Percentiles rank a stretch among this genome's conserved stretches.
Evolutionary conservation across 371 early-diverging fungal species (phyloP).

Genomic region (Mortierella sp.): DNA sequence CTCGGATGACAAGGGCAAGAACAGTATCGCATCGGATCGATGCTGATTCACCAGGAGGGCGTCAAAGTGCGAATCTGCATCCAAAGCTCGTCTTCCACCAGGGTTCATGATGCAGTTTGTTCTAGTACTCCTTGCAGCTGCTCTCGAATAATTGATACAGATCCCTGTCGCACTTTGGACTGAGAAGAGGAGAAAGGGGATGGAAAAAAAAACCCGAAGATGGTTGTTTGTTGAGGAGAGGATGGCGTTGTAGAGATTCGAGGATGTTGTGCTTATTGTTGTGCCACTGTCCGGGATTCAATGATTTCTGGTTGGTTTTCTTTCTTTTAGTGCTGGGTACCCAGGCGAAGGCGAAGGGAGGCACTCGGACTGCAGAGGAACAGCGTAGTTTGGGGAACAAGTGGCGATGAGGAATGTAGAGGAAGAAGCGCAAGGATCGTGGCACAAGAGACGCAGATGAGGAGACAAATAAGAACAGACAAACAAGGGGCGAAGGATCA

Average conservation of each 20-base stretch:
- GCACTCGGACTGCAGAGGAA: too few relatives aligned
- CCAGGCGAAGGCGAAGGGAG: too few relatives aligned
- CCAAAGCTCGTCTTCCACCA: constrained; percentile 8
- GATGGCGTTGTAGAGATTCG: background rate
- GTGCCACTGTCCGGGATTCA: background rate
- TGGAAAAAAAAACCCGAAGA: background rate
- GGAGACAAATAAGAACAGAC: constrained; percentile 1
- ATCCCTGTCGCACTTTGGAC: background rate
- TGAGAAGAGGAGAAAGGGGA: background rate
- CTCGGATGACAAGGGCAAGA: too few relatives aligned
- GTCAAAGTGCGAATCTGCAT: background rate
- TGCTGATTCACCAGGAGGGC: background rate
- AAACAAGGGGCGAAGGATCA: background rate
- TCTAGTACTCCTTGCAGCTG: background rate
- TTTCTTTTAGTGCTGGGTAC: too few relatives aligned
- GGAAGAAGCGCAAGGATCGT: constrained; percentile 4
- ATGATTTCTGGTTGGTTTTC: too few relatives aligned
- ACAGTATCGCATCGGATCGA: background rate
- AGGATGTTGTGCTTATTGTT: background rate
- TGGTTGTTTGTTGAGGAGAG: background rate
- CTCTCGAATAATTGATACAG: background rate
- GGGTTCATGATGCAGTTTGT: constrained; percentile 10
- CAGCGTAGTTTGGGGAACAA: background rate
- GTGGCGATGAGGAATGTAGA: constrained; percentile 3
- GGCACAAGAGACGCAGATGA: constrained; percentile 6